Percentiles rank a stretch among this genome's conserved stretches.
phyloP scores from a whole-genome alignment of 352 stramenopile genomes.

The Pythium phragmitis region DNA sequence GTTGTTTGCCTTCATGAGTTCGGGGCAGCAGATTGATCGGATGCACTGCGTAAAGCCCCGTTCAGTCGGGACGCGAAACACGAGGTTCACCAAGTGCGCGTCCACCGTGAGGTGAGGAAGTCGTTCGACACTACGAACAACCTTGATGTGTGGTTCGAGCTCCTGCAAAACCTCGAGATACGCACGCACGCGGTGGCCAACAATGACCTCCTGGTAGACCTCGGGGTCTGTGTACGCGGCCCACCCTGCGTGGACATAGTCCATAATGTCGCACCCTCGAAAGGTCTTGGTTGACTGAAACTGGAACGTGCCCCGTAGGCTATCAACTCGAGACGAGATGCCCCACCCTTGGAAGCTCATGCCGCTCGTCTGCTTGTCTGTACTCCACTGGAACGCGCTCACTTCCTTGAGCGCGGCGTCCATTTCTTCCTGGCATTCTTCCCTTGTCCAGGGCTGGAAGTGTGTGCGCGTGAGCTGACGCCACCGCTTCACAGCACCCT shows the following conservation, averaged over 20 bases:
- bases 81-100: not conserved
- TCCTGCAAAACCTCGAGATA: not conserved
- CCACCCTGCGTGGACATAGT: not conserved
- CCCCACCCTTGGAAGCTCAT: not conserved
- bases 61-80: not conserved
- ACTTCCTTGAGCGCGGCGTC: conserved; percentile 4
- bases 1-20: not conserved
- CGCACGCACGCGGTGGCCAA: not conserved
- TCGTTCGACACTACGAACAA: not conserved
- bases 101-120: not conserved
- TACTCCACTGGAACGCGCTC: conserved; percentile 1
- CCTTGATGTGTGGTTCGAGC: not conserved
- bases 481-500: not conserved
- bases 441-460: not conserved
- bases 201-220: not conserved
- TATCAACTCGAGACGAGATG: not conserved
- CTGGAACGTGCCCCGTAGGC: not conserved
- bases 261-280: not conserved
- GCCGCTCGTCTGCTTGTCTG: not conserved
- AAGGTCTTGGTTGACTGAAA: not conserved
- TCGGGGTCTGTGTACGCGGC: not conserved
- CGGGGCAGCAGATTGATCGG: not conserved
- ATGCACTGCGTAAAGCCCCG: not conserved
- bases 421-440: not conserved
- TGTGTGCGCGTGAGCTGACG: not conserved